Evolutionary conservation across 352 stramenopile genomes (phyloP).

Genomic region (Globisporangium irregulare): DNA sequence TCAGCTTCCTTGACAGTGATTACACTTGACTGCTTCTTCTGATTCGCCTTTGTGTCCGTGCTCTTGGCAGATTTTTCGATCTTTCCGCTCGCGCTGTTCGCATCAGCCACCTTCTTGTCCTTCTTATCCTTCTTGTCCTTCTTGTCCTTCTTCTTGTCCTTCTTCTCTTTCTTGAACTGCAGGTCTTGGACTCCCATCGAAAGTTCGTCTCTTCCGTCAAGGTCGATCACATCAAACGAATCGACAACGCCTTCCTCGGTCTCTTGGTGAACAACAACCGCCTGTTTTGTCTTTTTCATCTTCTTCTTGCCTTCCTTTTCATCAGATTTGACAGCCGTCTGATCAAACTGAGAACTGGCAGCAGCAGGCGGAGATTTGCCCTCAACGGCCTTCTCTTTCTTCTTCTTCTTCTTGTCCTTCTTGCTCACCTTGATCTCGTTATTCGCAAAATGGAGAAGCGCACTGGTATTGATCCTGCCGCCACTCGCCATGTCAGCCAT

Average conservation of each 20-base stretch:
- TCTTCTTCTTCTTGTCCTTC: conserved; percentile 26
- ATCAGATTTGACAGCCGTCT: background rate
- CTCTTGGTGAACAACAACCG: background rate
- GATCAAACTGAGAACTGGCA: background rate
- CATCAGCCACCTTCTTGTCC: background rate
- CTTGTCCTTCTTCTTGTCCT: background rate
- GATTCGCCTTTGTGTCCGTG: background rate
- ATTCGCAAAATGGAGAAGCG: background rate
- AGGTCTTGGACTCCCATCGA: background rate
- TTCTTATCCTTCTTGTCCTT: background rate
- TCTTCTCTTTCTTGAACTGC: background rate
- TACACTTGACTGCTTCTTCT: background rate
- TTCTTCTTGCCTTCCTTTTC: background rate
- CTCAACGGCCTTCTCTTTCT: conserved; percentile 17
- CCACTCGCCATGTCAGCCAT: conserved; percentile 28
- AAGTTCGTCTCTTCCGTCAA: background rate
- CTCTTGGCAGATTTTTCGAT: background rate
- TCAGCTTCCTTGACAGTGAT: background rate
- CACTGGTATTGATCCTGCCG: background rate
- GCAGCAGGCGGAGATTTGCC: background rate
- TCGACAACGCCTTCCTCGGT: background rate
- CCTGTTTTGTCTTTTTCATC: background rate
- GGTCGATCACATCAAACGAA: background rate
- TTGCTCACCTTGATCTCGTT: conserved; percentile 1
- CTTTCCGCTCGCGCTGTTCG: background rate